phyloP scores from a whole-genome alignment of 1,284 basidiomycete genomes.

The Ustilago loliicola region DNA sequence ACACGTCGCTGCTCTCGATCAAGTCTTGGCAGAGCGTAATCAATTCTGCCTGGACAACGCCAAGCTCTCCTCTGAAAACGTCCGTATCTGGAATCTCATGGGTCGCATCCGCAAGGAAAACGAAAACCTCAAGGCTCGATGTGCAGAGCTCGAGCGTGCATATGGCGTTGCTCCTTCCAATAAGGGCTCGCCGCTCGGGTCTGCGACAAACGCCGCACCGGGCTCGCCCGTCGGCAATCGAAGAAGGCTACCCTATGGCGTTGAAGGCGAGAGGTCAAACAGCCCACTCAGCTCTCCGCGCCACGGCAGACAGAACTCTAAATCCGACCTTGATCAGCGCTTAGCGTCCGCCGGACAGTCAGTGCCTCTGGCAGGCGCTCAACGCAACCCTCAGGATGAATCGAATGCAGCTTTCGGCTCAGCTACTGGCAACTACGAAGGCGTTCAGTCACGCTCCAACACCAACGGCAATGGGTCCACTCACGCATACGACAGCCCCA shows the following conservation, averaged over 20 bases:
- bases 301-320: conserved; percentile 39
- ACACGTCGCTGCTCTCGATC: conserved; percentile 55
- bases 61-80: conserved; percentile 63
- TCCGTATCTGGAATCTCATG: conserved; percentile 66
- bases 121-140: conserved; percentile 57
- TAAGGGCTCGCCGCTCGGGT: conserved; percentile 34
- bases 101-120: conserved; percentile 64
- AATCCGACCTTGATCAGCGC: conserved; percentile 32
- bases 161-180: conserved; percentile 15
- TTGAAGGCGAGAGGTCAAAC: conserved; percentile 35
- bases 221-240: conserved; percentile 42
- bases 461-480: conserved; percentile 34
- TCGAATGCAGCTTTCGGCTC: conserved; percentile 8
- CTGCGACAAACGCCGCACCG: conserved; percentile 19
- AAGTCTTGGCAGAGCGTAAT: conserved; percentile 63
- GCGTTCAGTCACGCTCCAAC: conserved; percentile 1
- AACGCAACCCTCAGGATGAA: background rate
- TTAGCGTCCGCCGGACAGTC: conserved; percentile 10
- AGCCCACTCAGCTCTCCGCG: conserved; percentile 42
- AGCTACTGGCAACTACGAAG: conserved; percentile 14
- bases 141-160: conserved; percentile 38
- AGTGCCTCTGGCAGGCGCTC: background rate
- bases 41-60: conserved; percentile 57
- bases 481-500: conserved; percentile 30
- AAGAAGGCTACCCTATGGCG: conserved; percentile 30